A percentile compares a stretch with the other conserved stretches of the same genome.
phyloP scores from a whole-genome alignment of 345 rosid species.

The Odontarrhena argentea region DNA sequence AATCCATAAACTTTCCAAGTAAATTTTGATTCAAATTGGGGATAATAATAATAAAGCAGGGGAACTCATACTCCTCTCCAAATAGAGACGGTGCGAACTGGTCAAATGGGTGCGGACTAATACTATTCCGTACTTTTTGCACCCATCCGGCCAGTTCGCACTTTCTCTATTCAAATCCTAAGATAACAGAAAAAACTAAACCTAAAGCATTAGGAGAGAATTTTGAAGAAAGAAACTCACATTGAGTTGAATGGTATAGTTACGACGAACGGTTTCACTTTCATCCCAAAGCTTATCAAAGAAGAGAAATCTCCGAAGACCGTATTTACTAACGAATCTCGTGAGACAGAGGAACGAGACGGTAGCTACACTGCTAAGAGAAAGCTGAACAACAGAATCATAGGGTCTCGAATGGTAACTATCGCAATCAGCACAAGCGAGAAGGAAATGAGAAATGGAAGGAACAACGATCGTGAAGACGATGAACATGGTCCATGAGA shows the following conservation, averaged over 20 bases:
- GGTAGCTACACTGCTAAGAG: conserved; percentile 69
- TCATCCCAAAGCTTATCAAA: conserved; percentile 86
- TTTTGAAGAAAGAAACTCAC: conserved; percentile 44
- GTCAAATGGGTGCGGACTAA: too few species aligned
- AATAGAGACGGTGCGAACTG: too few species aligned
- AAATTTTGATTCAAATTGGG: background rate
- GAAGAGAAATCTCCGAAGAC: conserved; percentile 79
- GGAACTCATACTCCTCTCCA: too few species aligned
- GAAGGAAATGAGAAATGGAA: conserved; percentile 60
- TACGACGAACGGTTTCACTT: conserved; percentile 70
- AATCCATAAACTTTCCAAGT: too few species aligned
- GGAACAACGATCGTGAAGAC: conserved; percentile 70
- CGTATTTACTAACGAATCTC: conserved; percentile 61
- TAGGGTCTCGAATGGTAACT: conserved; percentile 67
- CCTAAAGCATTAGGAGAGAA: background rate
- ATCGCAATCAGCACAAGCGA: conserved; percentile 77
- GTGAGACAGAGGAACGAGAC: conserved; percentile 76
- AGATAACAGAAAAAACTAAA: too few species aligned
- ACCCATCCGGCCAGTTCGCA: too few species aligned
- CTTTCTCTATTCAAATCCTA: too few species aligned
- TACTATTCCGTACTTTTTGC: too few species aligned
- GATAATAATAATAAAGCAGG: background rate
- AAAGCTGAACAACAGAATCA: conserved; percentile 74
- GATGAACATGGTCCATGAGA: conserved; percentile 80
- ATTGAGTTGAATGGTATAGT: conserved; percentile 75